Conservation (phyloP, 192 early-diverging fungal genomes). For the Coemansia sp. region DNA sequence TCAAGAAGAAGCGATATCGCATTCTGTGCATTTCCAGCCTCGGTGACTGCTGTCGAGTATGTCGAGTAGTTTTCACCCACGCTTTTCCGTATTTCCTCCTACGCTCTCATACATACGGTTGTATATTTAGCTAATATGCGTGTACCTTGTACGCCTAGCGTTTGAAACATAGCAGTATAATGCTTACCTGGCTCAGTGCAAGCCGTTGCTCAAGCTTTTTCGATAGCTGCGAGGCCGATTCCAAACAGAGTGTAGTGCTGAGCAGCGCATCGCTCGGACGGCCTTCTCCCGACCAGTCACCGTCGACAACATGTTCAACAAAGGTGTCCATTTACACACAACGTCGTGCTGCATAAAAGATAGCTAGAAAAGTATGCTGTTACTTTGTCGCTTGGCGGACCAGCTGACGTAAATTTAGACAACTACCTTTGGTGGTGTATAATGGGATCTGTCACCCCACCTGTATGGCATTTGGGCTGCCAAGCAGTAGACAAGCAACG, state of each 20-base stretch:
- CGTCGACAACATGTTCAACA: not conserved
- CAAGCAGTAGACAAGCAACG: too few species aligned
- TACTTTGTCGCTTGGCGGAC: not conserved
- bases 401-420: not conserved
- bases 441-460: slow-evolving; percentile 2
- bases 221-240: slow-evolving; percentile 1
- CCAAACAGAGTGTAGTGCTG: not conserved
- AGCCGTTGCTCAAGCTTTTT: slow-evolving; percentile 1
- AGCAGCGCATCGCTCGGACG: not conserved
- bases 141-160: not conserved
- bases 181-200: not conserved
- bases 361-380: not conserved
- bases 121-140: not conserved
- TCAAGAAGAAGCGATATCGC: slow-evolving; percentile 13
- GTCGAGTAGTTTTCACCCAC: slow-evolving; percentile 5
- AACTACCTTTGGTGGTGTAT: not conserved
- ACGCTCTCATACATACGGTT: not conserved
- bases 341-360: not conserved
- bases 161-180: not conserved
- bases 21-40: slow-evolving; percentile 7
- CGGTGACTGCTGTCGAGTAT: slow-evolving; percentile 3
- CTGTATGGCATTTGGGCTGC: too few species aligned
- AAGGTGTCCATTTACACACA: not conserved
- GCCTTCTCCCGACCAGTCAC: not conserved
- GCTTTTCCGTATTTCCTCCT: slow-evolving; percentile 1